phyloP scores from a whole-genome alignment of 352 stramenopile species.

The Globisporangium radiosum region DNA sequence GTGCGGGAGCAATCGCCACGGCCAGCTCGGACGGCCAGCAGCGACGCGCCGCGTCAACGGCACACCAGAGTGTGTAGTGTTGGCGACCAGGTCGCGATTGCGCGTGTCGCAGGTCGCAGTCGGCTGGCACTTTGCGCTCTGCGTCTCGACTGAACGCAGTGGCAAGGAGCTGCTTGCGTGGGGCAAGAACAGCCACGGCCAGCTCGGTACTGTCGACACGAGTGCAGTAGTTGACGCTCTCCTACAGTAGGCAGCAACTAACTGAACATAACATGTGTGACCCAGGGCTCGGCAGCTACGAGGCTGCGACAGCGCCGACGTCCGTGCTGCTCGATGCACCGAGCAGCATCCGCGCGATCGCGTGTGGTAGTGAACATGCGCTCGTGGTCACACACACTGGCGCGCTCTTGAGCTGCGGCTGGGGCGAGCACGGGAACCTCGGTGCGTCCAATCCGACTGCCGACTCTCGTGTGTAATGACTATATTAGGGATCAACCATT shows the following conservation, averaged over 20 bases:
- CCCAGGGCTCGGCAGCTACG: not conserved
- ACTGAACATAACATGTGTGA: not conserved
- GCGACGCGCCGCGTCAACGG: conserved; percentile 15
- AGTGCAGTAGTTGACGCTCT: not conserved
- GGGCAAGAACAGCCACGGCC: conserved; percentile 74
- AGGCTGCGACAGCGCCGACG: conserved; percentile 9
- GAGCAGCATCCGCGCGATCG: conserved; percentile 27
- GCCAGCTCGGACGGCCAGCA: conserved; percentile 43
- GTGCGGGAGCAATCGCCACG: conserved; percentile 74
- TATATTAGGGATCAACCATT: too few relatives aligned
- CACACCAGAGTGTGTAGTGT: conserved; percentile 18
- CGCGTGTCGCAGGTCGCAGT: conserved; percentile 31
- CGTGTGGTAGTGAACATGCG: conserved; percentile 71
- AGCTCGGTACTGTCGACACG: conserved; percentile 30
- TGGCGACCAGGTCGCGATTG: conserved; percentile 9
- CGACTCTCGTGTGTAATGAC: not conserved
- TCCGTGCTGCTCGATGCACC: conserved; percentile 16
- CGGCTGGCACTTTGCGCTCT: conserved; percentile 79
- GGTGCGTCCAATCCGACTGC: conserved; percentile 24
- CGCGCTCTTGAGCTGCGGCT: conserved; percentile 72
- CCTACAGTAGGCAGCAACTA: too few relatives aligned
- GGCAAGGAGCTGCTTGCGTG: conserved; percentile 26
- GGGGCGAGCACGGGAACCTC: conserved; percentile 81
- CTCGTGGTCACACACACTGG: conserved; percentile 45
- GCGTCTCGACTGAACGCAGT: conserved; percentile 17